Base-by-base conservation (phyloP, 1,139 yeast genomes). In the Diutina neorugosa region DNA sequence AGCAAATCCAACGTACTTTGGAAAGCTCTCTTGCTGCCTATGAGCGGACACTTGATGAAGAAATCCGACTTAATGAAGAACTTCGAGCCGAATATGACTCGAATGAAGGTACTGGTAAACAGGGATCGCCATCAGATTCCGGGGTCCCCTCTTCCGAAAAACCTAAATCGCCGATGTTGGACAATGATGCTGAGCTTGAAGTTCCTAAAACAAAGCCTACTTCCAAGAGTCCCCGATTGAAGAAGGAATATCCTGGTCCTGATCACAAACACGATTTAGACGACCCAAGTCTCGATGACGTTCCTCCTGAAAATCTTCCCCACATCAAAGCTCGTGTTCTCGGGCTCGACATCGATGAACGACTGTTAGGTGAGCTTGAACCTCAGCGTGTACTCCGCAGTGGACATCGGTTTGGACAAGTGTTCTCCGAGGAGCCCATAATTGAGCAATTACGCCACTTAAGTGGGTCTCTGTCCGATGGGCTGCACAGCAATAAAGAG, bases 101-200 rank as follows among this genome's bases (percentile, higher is more conserved):
- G 7, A 43, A 52, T 14, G 34, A 44, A 34, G 51, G 7, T 52
- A 54, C 46, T 50, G 55, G 40, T 43, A 52, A 40, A 51, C 41
- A 44, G 48, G 47, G 9, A 14, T 20, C 18, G n/a, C 19, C 31
- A 49, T 11, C 42, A 51, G 16, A 37, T 41, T 19, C 19, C 47
- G 11, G 18, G 11, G 37, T 4, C 4, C 12, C 12, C 12, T 4
- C 37, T 31, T 14, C 37, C 12, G n/a, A 2, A 2, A 4, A 31
- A 31, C 5, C 4, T 14, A n/a, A 31, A 31, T 8, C 37, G 9
- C 12, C 2, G 12, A 14, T 31, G 37, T n/a, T 31, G 11, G 12
- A 4, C 11, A 31, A 31, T 25, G 49, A 9, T 27, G 7, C 25
- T 25, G 43, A 47, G 52, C 16, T 31, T 43, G 31, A 47, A 43